These are phyloP conservation scores for Medicago ruthenica DNA, from an alignment of 306 rosid genomes.

Conservation along the genomic window DNA sequence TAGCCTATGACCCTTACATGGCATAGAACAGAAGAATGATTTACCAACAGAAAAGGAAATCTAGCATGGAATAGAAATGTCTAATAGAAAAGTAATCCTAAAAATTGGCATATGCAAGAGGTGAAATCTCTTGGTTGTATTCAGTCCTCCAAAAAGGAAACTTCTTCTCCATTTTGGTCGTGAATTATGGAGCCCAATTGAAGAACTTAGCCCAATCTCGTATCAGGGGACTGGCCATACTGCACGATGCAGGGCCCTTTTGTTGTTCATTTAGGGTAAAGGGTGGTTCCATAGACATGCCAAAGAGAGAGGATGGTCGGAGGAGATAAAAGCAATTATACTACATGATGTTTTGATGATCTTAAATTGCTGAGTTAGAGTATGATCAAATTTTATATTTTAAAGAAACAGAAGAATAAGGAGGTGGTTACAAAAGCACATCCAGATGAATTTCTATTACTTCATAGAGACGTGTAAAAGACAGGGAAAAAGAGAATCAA, in stretches of 20 bases:
- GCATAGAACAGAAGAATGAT: not conserved
- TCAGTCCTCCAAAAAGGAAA: not conserved
- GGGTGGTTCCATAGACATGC: slow-evolving; percentile 1
- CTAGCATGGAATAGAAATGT: not conserved
- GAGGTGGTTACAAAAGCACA: slow-evolving; percentile 2
- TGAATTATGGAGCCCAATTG: not conserved
- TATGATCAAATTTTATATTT: slow-evolving; percentile 22
- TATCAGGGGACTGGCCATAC: not conserved
- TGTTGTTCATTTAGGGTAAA: not conserved
- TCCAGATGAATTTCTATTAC: slow-evolving; percentile 10
- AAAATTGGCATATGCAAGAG: slow-evolving; percentile 1
- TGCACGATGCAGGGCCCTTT: slow-evolving; percentile 10
- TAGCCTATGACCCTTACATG: not conserved
- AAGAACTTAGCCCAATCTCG: not conserved
- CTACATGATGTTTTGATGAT: not conserved
- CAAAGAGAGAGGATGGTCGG: not conserved
- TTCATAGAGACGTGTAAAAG: slow-evolving; percentile 18
- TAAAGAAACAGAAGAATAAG: not conserved
- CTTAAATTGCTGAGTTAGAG: slow-evolving; percentile 1
- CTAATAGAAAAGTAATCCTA: not conserved
- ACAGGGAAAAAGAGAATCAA: not conserved
- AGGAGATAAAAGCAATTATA: not conserved
- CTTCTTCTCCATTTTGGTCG: not conserved
- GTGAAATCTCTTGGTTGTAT: not conserved
- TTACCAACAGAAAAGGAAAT: not conserved